Evolutionary conservation across 176 grass and related monocot genomes (phyloP).

Genomic region (Poa pratensis): DNA sequence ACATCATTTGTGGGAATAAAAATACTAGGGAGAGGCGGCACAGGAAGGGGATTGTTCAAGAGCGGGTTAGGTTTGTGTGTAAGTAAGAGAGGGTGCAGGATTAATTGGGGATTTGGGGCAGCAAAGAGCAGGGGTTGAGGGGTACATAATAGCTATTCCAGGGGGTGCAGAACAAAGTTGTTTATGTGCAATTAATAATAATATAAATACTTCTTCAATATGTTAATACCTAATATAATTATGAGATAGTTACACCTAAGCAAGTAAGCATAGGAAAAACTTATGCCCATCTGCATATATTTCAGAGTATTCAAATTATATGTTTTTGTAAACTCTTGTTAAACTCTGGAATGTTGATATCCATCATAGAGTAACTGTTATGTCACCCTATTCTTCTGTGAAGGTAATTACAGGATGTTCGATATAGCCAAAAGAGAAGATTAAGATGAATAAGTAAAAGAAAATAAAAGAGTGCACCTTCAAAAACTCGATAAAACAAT

Average conservation of each 20-base stretch:
- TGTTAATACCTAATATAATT: neutral
- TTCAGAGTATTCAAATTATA: constrained; percentile 13
- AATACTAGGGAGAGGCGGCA: neutral
- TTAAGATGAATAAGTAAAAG: constrained; percentile 15
- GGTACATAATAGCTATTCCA: neutral
- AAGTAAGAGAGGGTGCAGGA: neutral
- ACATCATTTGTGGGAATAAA: neutral
- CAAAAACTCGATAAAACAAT: constrained; percentile 79
- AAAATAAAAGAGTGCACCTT: constrained; percentile 48
- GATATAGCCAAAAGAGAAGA: constrained; percentile 22
- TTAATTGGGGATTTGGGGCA: neutral
- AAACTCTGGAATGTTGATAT: neutral
- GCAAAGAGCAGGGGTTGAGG: neutral
- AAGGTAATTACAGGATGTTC: neutral
- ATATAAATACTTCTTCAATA: neutral
- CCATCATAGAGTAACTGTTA: neutral
- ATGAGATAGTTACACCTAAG: neutral
- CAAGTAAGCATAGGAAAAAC: neutral
- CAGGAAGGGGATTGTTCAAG: neutral
- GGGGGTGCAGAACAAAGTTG: neutral
- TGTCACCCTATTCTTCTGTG: neutral
- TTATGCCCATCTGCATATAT: neutral
- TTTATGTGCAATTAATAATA: neutral
- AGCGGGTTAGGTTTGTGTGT: neutral
- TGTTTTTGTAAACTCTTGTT: neutral